A percentile compares a stretch with the other conserved stretches of the same genome.
Evolutionary conservation across 495 filamentous ascomycete species (phyloP).

Genomic region (Penicillium bialowiezense): DNA sequence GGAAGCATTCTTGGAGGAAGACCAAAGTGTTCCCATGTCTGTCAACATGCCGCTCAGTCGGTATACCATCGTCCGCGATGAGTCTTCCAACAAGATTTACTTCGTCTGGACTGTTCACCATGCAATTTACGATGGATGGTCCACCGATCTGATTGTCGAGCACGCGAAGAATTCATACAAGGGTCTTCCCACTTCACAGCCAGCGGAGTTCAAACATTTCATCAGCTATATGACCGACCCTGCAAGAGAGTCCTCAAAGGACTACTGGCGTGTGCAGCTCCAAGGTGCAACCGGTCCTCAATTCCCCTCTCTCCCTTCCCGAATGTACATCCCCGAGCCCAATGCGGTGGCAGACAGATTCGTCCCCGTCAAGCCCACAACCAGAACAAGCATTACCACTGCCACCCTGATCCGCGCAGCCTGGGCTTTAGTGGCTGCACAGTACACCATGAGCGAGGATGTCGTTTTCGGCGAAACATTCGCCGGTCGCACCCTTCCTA

Average conservation of each 20-base stretch:
- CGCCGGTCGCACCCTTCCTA: slow-evolving; percentile 28
- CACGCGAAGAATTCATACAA: slow-evolving; percentile 36
- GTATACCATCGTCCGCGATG: slow-evolving; percentile 38
- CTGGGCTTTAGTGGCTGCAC: slow-evolving; percentile 48
- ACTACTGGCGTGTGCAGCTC: slow-evolving; percentile 36
- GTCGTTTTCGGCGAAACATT: slow-evolving; percentile 50
- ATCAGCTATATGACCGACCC: slow-evolving; percentile 22
- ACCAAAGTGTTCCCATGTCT: slow-evolving; percentile 38
- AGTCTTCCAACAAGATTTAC: slow-evolving; percentile 15
- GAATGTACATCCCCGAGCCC: slow-evolving; percentile 44
- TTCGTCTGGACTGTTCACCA: slow-evolving; percentile 40
- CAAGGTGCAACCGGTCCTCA: slow-evolving; percentile 40
- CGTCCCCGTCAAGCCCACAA: slow-evolving; percentile 29
- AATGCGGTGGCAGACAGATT: slow-evolving; percentile 45
- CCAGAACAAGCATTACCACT: slow-evolving; percentile 36
- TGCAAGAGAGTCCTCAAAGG: slow-evolving; percentile 17
- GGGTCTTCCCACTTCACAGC: neutral
- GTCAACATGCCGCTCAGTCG: slow-evolving; percentile 45
- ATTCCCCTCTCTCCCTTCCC: slow-evolving; percentile 47
- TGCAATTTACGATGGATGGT: slow-evolving; percentile 37
- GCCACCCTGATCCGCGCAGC: slow-evolving; percentile 52
- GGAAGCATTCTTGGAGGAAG: slow-evolving; percentile 37
- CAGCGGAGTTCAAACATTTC: slow-evolving; percentile 26
- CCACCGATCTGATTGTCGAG: slow-evolving; percentile 45
- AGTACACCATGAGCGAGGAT: slow-evolving; percentile 43